Base-by-base conservation (phyloP, 2,329 filamentous ascomycete genomes). In the Beauveria caledonica region DNA sequence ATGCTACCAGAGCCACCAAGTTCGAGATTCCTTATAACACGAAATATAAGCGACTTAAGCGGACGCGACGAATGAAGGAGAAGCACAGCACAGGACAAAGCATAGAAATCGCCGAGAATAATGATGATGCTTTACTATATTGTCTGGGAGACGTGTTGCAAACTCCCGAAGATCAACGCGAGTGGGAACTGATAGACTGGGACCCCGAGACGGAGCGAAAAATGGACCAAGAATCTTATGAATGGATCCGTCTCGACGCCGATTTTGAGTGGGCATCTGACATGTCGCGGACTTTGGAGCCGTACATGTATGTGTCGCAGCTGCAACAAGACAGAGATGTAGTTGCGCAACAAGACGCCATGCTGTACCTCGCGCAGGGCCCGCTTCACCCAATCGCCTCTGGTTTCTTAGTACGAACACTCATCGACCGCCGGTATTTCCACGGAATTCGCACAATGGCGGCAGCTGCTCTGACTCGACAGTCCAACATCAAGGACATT, bases 11-110 rank as follows among this genome's bases (percentile, higher is more conserved):
- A 66, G 78, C 77, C 1, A 80, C 80, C 25, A 94, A 89, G 70
- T 89, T 97, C 62, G 92, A 97, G 63, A 97, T 99, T 63, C 92
- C 93, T 0, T 99, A 99, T 75, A 97, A 97, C 68, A 99, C 94
- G 0, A 99, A 99, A 72, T 99, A 99, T 77, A 99, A 97, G 77
- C 87, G 95, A 9, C 80, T 99, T 3, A 99, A 99, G 78, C 82
- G 92, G 51, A 97, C 89, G 62, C 85, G 88, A 49, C 81, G 89
- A 36, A 86, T 93, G 71, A 92, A 92, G 71, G 90, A 96, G 71
- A 86, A 90, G 62, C 85, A 77, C 53, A 72, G 70, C 48, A 70
- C 67, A 17, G 84, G 80, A 25, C 81, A 78, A 48, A 88, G 81
- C 60, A 82, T 83, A 56, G 89, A 88, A 68, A 80, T 80, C 51